Evolutionary conservation across 163 green algal genomes (phyloP).

Genomic region (Scenedesmus sp.): DNA sequence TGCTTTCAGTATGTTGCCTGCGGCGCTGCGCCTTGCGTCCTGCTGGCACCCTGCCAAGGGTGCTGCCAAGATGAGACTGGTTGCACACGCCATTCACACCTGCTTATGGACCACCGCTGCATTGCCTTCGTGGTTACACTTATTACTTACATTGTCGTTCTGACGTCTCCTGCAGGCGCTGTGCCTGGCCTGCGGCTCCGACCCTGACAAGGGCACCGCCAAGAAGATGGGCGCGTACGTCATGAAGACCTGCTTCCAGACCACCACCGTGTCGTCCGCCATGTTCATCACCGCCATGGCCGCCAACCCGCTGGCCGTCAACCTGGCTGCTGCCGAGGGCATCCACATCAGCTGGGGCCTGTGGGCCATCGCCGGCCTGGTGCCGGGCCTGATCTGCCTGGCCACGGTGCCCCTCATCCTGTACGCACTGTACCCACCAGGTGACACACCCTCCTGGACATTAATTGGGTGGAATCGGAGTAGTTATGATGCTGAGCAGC

Average conservation of each 20-base stretch:
- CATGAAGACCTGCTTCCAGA: conserved; percentile 98
- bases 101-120: conserved; percentile 87
- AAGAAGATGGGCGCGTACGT: conserved; percentile 98
- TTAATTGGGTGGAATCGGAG: too few relatives aligned
- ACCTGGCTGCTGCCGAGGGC: conserved; percentile 90
- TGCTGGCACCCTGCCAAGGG: conserved; percentile 92
- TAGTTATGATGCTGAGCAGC: not conserved
- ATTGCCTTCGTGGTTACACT: conserved; percentile 20
- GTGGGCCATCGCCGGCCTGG: conserved; percentile 94
- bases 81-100: conserved; percentile 97
- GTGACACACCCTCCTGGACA: conserved; percentile 56
- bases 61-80: conserved; percentile 97
- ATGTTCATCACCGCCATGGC: conserved; percentile 99
- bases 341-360: conserved; percentile 95
- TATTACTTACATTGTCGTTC: not conserved
- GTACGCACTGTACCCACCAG: conserved; percentile 97
- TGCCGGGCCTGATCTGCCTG: conserved; percentile 93
- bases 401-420: conserved; percentile 92
- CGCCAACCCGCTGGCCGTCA: conserved; percentile 96
- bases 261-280: conserved; percentile 69
- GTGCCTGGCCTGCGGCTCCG: conserved; percentile 94
- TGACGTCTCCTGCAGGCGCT: conserved; percentile 75
- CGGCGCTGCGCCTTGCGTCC: conserved; percentile 84
- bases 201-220: conserved; percentile 95
- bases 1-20: not conserved